A percentile compares a stretch with the other conserved stretches of the same genome.
phyloP scores from a whole-genome alignment of 768 basidiomycete genomes.

The Lentinus brumalis region DNA sequence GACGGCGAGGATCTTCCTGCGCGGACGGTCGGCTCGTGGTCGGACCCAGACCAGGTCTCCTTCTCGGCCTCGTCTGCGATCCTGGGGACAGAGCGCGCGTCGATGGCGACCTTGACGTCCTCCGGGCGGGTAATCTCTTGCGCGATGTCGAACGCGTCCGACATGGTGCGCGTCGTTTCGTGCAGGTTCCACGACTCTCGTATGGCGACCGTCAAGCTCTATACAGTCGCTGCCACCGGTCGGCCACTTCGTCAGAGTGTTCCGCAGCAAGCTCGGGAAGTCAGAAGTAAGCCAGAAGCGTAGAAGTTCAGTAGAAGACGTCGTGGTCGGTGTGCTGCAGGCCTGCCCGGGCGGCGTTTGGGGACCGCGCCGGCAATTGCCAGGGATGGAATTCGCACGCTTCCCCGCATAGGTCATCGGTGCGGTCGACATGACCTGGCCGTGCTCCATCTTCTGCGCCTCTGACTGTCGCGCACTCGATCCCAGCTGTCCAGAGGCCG shows the following conservation, averaged over 20 bases:
- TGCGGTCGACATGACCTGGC: conserved; percentile 7
- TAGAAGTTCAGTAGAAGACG: too few species aligned
- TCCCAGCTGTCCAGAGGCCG: too few species aligned
- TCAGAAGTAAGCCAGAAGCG: too few species aligned
- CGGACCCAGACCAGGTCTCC: conserved; percentile 9
- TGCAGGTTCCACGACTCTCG: background rate
- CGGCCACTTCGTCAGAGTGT: too few species aligned
- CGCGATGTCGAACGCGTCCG: conserved; percentile 12
- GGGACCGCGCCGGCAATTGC: conserved; percentile 6
- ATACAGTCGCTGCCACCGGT: too few species aligned
- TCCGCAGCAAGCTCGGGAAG: too few species aligned
- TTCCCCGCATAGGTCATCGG: conserved; percentile 31
- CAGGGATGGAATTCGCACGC: conserved; percentile 23
- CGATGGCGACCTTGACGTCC: conserved; percentile 44
- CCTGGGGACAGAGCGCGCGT: conserved; percentile 29
- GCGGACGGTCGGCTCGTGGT: conserved; percentile 2
- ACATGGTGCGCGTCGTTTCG: background rate
- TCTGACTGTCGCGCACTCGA: too few species aligned
- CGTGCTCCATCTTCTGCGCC: conserved; percentile 13
- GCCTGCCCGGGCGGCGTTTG: background rate
- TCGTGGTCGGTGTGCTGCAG: too few species aligned
- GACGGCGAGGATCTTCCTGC: conserved; percentile 19
- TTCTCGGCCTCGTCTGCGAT: conserved; percentile 1
- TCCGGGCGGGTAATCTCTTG: conserved; percentile 41
- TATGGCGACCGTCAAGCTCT: too few species aligned